Evolutionary conservation across 208 protist species (phyloP).

Genomic region (Crithidia expoeki): DNA sequence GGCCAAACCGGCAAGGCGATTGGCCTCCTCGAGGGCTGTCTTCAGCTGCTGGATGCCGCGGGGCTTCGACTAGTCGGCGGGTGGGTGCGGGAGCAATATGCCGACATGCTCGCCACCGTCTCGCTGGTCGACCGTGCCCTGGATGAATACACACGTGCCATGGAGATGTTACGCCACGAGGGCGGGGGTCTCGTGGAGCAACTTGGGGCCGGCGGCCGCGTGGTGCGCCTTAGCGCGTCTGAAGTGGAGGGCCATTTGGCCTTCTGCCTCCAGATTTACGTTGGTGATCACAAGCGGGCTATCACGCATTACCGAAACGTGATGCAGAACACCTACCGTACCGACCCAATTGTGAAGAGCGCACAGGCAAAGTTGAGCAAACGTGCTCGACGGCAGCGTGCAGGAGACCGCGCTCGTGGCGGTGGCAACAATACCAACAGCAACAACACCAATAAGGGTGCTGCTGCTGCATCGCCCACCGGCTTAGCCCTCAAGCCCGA

Average conservation of each 20-base stretch:
- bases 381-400: slow-evolving; percentile 26
- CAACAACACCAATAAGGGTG: not conserved
- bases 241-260: slow-evolving; percentile 75
- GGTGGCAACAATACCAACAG: not conserved
- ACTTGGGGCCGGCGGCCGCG: slow-evolving; percentile 25
- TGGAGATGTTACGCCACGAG: slow-evolving; percentile 47
- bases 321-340: slow-evolving; percentile 23
- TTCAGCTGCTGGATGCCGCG: slow-evolving; percentile 53
- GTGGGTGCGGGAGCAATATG: slow-evolving; percentile 69
- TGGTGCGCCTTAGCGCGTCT: slow-evolving; percentile 38
- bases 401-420: not conserved
- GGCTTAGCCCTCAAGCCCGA: slow-evolving; percentile 43
- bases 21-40: slow-evolving; percentile 58
- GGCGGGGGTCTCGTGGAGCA: slow-evolving; percentile 29
- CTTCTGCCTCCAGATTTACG: slow-evolving; percentile 72
- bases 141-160: slow-evolving; percentile 47
- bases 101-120: slow-evolving; percentile 57
- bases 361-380: slow-evolving; percentile 27
- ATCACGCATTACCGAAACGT: slow-evolving; percentile 64
- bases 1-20: slow-evolving; percentile 58
- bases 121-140: slow-evolving; percentile 69
- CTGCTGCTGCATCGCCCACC: slow-evolving; percentile 1
- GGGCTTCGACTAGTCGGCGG: slow-evolving; percentile 43
- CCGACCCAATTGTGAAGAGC: slow-evolving; percentile 12
- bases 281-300: slow-evolving; percentile 72